phyloP scores from a whole-genome alignment of 768 basidiomycete genomes.

The Floccularia luteovirens region DNA sequence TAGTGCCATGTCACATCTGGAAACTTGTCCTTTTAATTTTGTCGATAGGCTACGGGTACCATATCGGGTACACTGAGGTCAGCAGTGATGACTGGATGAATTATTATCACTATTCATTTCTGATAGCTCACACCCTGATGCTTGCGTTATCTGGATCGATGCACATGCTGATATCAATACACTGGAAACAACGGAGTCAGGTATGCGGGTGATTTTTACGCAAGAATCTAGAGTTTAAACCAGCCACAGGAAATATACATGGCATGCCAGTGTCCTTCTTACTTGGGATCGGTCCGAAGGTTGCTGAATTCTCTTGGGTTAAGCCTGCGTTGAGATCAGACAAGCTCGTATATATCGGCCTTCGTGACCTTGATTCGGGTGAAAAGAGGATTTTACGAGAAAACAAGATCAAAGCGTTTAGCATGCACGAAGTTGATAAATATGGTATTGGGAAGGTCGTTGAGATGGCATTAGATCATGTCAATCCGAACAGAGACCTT shows the following conservation, averaged over 20 bases:
- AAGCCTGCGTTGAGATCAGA: slow-evolving; percentile 62
- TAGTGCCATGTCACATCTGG: slow-evolving; percentile 16
- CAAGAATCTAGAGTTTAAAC: too few species aligned
- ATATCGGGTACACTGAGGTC: slow-evolving; percentile 84
- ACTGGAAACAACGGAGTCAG: slow-evolving; percentile 67
- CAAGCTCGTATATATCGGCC: slow-evolving; percentile 91
- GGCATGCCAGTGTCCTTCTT: slow-evolving; percentile 98
- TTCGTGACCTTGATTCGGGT: slow-evolving; percentile 85
- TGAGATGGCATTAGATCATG: slow-evolving; percentile 92
- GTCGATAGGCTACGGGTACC: slow-evolving; percentile 73
- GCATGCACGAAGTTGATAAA: slow-evolving; percentile 88
- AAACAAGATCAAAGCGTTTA: slow-evolving; percentile 77
- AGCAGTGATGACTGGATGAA: slow-evolving; percentile 9
- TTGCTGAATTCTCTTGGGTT: slow-evolving; percentile 42
- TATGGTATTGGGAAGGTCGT: slow-evolving; percentile 93
- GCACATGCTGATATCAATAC: slow-evolving; percentile 99
- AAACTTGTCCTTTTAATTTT: slow-evolving; percentile 7
- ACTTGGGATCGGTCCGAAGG: slow-evolving; percentile 41
- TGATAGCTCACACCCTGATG: slow-evolving; percentile 61
- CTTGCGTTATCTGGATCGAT: slow-evolving; percentile 93
- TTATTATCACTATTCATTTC: slow-evolving; percentile 1
- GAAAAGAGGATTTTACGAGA: slow-evolving; percentile 85
- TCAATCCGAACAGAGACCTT: slow-evolving; percentile 74
- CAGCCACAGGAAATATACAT: slow-evolving; percentile 77
- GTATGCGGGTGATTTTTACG: slow-evolving; percentile 24